Conservation (phyloP, 495 filamentous ascomycete species). For the Tetracladium setigerum region DNA sequence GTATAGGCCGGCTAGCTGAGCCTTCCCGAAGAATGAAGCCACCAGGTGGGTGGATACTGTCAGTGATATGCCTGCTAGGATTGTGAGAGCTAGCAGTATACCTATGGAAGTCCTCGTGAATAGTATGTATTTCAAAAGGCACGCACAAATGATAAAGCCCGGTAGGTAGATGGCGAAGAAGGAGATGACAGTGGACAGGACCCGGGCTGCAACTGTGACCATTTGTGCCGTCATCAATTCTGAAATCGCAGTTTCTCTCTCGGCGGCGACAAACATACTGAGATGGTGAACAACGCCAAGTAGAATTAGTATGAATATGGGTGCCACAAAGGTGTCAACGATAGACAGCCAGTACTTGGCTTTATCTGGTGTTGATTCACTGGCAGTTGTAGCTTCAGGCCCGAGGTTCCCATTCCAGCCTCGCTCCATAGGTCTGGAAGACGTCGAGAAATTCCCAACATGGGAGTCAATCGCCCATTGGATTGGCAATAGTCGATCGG, state of each 20-base stretch:
- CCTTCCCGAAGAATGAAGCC: constrained; percentile 37
- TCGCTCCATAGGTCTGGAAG: constrained; percentile 4
- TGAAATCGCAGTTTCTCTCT: constrained; percentile 12
- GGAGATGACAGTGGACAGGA: constrained; percentile 19
- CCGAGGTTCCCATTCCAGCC: constrained; percentile 7
- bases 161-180: constrained; percentile 39
- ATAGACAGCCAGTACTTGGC: constrained; percentile 10
- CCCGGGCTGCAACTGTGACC: constrained; percentile 12
- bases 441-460: constrained; percentile 9
- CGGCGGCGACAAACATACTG: constrained; percentile 12
- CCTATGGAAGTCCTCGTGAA: constrained; percentile 29
- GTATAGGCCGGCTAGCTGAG: constrained; percentile 38
- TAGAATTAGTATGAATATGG: constrained; percentile 14
- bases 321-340: constrained; percentile 7
- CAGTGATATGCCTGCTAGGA: constrained; percentile 30
- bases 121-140: constrained; percentile 27
- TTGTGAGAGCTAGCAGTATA: constrained; percentile 30
- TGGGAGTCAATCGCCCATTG: constrained; percentile 13
- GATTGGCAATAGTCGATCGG: constrained; percentile 5
- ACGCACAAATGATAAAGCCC: constrained; percentile 31
- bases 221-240: constrained; percentile 19
- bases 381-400: too few relatives aligned
- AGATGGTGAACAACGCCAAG: constrained; percentile 19
- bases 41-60: constrained; percentile 33
- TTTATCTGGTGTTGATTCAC: background rate